Percentiles rank a stretch among this genome's conserved stretches.
Conservation (phyloP, 78 protist species). For the Bigelowiella natans region DNA sequence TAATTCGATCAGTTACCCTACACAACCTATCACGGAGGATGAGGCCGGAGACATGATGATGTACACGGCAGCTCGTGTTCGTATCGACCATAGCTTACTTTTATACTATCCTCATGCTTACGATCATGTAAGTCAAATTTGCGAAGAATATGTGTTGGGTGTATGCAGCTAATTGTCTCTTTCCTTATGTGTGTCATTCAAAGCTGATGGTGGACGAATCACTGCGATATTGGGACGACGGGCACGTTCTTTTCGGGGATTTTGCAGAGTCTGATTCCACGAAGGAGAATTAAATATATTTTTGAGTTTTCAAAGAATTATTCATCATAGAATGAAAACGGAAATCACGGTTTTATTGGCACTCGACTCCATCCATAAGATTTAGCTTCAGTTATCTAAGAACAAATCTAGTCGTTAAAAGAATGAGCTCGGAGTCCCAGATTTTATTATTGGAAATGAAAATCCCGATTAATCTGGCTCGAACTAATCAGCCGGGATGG, state of each 20-base stretch:
- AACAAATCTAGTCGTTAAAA: no score
- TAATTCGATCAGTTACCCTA: background rate
- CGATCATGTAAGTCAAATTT: background rate
- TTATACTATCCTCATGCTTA: background rate
- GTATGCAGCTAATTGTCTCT: background rate
- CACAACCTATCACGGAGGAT: background rate
- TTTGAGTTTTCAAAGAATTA: no score
- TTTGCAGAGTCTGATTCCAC: no score
- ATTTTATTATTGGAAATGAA: no score
- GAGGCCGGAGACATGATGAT: background rate
- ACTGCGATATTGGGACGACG: background rate
- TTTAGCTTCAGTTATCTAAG: no score
- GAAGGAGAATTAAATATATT: no score
- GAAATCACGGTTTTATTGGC: no score
- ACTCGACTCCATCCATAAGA: no score
- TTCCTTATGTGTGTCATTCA: background rate
- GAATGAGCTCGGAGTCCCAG: no score
- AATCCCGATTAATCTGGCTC: no score
- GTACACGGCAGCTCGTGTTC: background rate
- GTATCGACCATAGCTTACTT: background rate
- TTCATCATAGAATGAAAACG: no score
- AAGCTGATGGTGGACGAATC: background rate
- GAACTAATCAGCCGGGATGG: no score
- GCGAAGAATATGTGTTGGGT: background rate
- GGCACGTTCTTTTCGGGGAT: background rate